These are phyloP conservation scores for Evernia prunastri DNA, from an alignment of 495 filamentous ascomycete genomes.

Conservation along the genomic window DNA sequence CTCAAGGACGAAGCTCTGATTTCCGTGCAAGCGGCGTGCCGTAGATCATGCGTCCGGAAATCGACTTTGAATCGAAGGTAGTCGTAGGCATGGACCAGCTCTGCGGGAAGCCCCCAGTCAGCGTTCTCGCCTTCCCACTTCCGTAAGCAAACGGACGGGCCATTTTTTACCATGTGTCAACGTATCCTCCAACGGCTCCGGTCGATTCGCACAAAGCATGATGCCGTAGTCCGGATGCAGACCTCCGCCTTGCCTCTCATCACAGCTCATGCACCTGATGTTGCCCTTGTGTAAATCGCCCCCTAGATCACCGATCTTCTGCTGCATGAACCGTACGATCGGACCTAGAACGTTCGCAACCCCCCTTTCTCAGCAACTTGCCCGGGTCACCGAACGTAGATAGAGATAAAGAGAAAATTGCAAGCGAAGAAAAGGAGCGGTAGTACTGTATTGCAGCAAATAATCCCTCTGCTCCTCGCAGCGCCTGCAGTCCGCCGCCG, in stretches of 20 bases:
- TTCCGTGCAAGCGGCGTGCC: conserved; percentile 95
- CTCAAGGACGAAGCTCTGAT: conserved; percentile 87
- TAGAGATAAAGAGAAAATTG: no score
- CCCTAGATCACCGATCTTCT: conserved; percentile 70
- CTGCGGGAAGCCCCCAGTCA: conserved; percentile 33
- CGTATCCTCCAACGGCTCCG: conserved; percentile 80
- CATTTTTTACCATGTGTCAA: conserved; percentile 66
- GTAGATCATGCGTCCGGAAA: conserved; percentile 59
- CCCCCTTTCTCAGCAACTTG: no score
- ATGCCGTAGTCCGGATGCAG: conserved; percentile 83
- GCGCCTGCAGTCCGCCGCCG: conserved; percentile 62
- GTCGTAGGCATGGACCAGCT: conserved; percentile 97
- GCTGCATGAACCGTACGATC: conserved; percentile 72
- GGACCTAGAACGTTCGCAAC: conserved; percentile 62
- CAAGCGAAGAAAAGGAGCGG: neutral
- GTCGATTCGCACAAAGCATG: conserved; percentile 79
- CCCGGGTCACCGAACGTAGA: neutral
- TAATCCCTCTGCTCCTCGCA: conserved; percentile 77
- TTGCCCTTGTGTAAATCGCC: conserved; percentile 65
- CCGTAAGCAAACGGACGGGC: neutral
- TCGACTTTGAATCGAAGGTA: conserved; percentile 86
- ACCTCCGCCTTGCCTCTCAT: conserved; percentile 61
- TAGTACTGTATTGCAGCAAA: conserved; percentile 63
- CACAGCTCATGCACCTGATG: conserved; percentile 75
- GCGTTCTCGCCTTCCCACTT: neutral